phyloP scores from a whole-genome alignment of 495 filamentous ascomycete genomes.

The Tuber aestivum region DNA sequence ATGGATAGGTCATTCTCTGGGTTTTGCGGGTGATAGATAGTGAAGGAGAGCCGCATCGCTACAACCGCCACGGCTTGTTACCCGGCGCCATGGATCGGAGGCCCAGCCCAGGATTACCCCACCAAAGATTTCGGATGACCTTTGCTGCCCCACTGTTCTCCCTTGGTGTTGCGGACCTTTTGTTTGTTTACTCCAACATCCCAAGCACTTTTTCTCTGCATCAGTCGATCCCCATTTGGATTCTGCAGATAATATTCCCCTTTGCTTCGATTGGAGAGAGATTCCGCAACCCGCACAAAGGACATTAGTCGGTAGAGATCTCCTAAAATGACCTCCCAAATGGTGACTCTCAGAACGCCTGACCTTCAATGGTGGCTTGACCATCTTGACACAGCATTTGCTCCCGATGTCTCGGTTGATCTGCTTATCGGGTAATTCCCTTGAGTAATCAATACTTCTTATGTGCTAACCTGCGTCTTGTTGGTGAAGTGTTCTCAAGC shows the following conservation, averaged over 20 bases:
- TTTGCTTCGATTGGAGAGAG: neutral
- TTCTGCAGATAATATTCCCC: neutral
- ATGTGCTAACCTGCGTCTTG: neutral
- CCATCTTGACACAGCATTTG: conserved; percentile 39
- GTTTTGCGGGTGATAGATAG: neutral
- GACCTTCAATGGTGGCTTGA: conserved; percentile 42
- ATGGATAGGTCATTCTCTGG: neutral
- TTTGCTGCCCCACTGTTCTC: neutral
- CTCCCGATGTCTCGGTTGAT: conserved; percentile 33
- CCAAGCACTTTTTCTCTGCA: neutral
- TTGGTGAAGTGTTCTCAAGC: conserved; percentile 54
- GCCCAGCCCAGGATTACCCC: neutral
- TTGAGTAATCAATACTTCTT: neutral
- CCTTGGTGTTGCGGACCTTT: neutral
- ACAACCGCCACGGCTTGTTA: neutral
- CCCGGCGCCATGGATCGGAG: neutral
- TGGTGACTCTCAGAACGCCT: conserved; percentile 34
- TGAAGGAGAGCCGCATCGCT: neutral
- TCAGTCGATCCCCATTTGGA: neutral
- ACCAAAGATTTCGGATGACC: neutral
- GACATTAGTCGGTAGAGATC: neutral
- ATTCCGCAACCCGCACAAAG: neutral
- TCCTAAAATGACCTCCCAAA: conserved; percentile 33
- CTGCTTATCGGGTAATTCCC: conserved; percentile 31
- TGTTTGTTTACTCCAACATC: neutral